These are phyloP conservation scores for Pseudogymnoascus verrucosus DNA, from an alignment of 2,329 filamentous ascomycete species.

Conservation along the genomic window DNA sequence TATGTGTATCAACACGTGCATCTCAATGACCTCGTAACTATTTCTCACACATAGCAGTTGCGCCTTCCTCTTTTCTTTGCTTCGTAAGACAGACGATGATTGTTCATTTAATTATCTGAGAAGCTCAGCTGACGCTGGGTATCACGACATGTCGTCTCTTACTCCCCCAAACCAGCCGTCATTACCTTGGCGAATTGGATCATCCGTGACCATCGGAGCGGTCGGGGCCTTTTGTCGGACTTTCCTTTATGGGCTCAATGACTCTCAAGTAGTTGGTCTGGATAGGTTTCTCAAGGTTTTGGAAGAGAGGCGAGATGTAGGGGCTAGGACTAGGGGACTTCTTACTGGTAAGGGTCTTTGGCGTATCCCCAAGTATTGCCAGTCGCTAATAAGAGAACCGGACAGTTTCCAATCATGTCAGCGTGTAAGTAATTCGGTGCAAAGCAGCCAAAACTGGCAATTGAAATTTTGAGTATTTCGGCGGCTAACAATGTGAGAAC, in stretches of 20 bases:
- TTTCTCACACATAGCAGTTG: not conserved
- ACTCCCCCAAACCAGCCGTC: conserved; percentile 38
- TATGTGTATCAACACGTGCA: conserved; percentile 2
- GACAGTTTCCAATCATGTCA: conserved; percentile 78
- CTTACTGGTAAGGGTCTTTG: conserved; percentile 60
- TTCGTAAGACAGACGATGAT: not conserved
- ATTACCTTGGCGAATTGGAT: conserved; percentile 63
- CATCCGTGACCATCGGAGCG: conserved; percentile 65
- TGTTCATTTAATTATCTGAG: not conserved
- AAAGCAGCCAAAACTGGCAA: not conserved
- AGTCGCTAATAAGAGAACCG: conserved; percentile 11
- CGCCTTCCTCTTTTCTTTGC: not conserved
- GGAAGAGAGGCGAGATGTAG: conserved; percentile 61
- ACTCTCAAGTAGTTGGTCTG: conserved; percentile 68
- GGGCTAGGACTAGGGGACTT: conserved; percentile 63
- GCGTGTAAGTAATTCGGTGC: conserved; percentile 63
- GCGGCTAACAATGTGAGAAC: conserved; percentile 18
- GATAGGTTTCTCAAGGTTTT: conserved; percentile 67
- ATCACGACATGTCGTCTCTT: not conserved
- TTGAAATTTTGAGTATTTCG: conserved; percentile 1
- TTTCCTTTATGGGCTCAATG: conserved; percentile 70
- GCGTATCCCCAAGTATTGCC: not conserved
- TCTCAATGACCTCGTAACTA: not conserved
- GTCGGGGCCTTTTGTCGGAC: conserved; percentile 62
- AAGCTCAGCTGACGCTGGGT: conserved; percentile 1